Base-by-base conservation (phyloP, 2,329 filamentous ascomycete genomes). In the Aureobasidium sp. region DNA sequence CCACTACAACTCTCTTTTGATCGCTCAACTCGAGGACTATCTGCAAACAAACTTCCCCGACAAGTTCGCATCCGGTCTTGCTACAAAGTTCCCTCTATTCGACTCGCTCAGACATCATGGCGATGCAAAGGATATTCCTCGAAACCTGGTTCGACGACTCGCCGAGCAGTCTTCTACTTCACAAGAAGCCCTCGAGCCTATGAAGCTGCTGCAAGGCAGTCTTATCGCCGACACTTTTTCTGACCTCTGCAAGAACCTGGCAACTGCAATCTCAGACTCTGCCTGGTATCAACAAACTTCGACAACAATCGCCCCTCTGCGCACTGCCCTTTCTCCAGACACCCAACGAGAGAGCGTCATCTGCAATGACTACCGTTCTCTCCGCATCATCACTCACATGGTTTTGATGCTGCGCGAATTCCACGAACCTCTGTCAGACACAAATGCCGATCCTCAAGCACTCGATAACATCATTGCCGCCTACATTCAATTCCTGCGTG, bases 1-100 rank as follows among this genome's bases (percentile, higher is more conserved):
- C 30, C 83, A 90, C 66, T 93, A 93, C 73, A 96, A 94, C 64
- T 84, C 87, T n/a, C 74, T 91, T 4, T 71, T 96, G 8, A 79
- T 90, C 51, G 81, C 83, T 2, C 85, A 91, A 61, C 91, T 95
- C 65, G 86, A 91, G 60, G 73, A 74, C 3, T 94, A 86, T 63
- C 71, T 88, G 53, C 70, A 80, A 57, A 71, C 71, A 19, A 72
- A 77, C 58, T 77, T 79, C 60, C 73, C 80, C 10, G 69, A 78
- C 16, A 76, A 77, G 29, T 69, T 77, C 16, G 71, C 79, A 19
- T 73, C 80, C 24, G 70, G 70, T n/a, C 65, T 82, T 42, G 74
- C 76, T 5, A 78, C 81, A 30, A 77, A 79, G 2, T 83, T 86
- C 56, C 72, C 79, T 3, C 74, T 78, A 2, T 85, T 85, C 60